Evolutionary conservation across 2,329 filamentous ascomycete genomes (phyloP).

Genomic region (Phaeosphaeria sp.): DNA sequence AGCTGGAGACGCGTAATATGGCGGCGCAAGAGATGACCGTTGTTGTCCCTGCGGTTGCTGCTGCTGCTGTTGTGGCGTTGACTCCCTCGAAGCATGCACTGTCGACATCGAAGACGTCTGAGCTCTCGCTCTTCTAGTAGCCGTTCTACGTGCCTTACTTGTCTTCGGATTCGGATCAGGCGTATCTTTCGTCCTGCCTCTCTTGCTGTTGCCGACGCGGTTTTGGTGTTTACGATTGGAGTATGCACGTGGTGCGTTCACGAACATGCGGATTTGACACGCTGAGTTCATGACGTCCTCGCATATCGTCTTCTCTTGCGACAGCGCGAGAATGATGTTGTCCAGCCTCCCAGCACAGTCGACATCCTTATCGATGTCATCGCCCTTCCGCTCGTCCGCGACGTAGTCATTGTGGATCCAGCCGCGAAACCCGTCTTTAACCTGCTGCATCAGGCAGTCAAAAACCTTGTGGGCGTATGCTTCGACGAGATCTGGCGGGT

Average conservation of each 20-base stretch:
- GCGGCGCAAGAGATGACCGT: not conserved
- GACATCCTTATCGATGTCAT: conserved; percentile 41
- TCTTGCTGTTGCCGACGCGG: conserved; percentile 43
- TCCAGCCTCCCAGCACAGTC: conserved; percentile 37
- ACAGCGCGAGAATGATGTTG: conserved; percentile 38
- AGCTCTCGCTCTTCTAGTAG: conserved; percentile 6
- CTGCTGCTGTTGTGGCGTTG: conserved; percentile 10
- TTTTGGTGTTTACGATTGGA: conserved; percentile 43
- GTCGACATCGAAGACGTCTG: conserved; percentile 14
- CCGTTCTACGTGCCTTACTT: conserved; percentile 14
- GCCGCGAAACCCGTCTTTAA: conserved; percentile 40
- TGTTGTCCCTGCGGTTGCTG: not conserved
- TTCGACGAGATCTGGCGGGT: conserved; percentile 37
- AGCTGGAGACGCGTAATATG: conserved; percentile 8
- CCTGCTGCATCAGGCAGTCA: conserved; percentile 39
- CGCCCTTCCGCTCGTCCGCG: conserved; percentile 43
- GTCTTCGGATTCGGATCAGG: conserved; percentile 8
- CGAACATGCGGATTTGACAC: conserved; percentile 47
- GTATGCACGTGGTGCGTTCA: conserved; percentile 45
- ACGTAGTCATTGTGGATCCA: conserved; percentile 47
- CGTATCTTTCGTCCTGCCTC: conserved; percentile 28
- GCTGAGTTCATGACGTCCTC: conserved; percentile 47
- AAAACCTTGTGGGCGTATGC: conserved; percentile 44
- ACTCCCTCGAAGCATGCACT: conserved; percentile 6
- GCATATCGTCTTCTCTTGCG: conserved; percentile 46